A percentile compares a stretch with the other conserved stretches of the same genome.
phyloP scores from a whole-genome alignment of 768 basidiomycete species.

The Postia placenta region DNA sequence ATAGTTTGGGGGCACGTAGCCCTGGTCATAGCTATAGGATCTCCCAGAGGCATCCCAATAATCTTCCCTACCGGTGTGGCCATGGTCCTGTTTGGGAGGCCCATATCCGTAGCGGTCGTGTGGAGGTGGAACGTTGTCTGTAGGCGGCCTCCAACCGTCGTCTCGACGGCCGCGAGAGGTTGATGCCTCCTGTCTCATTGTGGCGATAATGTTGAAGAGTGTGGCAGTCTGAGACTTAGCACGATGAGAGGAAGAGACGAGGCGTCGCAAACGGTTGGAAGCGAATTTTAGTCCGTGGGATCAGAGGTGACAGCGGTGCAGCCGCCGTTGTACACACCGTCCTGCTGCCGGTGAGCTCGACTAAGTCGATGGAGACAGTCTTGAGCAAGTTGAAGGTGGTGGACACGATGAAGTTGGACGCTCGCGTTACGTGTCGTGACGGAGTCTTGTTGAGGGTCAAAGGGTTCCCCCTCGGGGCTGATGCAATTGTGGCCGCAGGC shows the following conservation, averaged over 20 bases:
- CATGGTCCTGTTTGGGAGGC: slow-evolving; percentile 45
- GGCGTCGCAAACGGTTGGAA: slow-evolving; percentile 20
- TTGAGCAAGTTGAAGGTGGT: slow-evolving; percentile 9
- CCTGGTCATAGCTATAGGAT: slow-evolving; percentile 10
- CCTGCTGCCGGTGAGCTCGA: slow-evolving; percentile 23
- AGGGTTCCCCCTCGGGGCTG: slow-evolving; percentile 10
- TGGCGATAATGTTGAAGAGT: slow-evolving; percentile 27
- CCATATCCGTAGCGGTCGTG: slow-evolving; percentile 38
- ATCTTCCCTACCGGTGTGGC: slow-evolving; percentile 25
- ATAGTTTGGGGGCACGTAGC: not conserved
- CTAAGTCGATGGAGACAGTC: slow-evolving; percentile 29
- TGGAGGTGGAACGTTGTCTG: slow-evolving; percentile 29
- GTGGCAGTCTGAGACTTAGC: slow-evolving; percentile 27
- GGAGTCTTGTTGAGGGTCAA: slow-evolving; percentile 21
- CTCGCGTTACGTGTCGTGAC: slow-evolving; percentile 23
- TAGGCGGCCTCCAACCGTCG: slow-evolving; percentile 47
- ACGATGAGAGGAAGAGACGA: not conserved
- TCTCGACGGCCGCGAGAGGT: slow-evolving; percentile 44
- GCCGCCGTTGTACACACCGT: not conserved
- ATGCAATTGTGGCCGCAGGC: not conserved
- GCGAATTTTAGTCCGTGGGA: slow-evolving; percentile 41
- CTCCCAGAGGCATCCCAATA: slow-evolving; percentile 9
- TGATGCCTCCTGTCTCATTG: slow-evolving; percentile 42
- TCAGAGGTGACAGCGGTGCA: not conserved
- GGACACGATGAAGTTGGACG: slow-evolving; percentile 17